phyloP scores from a whole-genome alignment of 163 green algal species.

The Trebouxiophyceae sp. region DNA sequence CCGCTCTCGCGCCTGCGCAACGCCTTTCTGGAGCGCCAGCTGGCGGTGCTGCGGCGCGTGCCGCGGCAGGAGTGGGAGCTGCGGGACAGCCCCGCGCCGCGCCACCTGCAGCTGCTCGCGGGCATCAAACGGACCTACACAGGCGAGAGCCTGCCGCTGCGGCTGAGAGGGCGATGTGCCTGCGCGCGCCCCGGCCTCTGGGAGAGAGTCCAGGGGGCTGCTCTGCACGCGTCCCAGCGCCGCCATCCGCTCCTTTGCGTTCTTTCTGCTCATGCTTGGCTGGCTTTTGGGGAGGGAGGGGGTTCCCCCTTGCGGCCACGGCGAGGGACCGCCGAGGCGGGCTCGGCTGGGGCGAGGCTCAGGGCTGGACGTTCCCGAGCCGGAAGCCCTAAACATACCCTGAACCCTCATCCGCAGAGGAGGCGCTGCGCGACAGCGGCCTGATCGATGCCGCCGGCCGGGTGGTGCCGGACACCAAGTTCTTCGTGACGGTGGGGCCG shows the following conservation, averaged over 20 bases:
- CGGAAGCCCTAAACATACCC: not conserved
- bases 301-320: no score
- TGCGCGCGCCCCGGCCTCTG: not conserved
- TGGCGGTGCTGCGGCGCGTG: not conserved
- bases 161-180: no score
- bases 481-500: conserved; percentile 14
- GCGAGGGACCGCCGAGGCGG: no score
- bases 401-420: conserved; percentile 9
- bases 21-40: not conserved
- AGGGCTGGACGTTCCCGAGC: not conserved
- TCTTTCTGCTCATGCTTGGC: not conserved
- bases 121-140: not conserved
- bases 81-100: not conserved
- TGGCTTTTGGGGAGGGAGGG: not conserved
- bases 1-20: conserved; percentile 11
- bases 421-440: conserved; percentile 2
- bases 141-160: not conserved
- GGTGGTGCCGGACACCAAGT: conserved; percentile 16
- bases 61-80: not conserved
- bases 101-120: not conserved
- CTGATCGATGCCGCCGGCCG: conserved; percentile 9
- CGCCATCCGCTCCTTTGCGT: not conserved
- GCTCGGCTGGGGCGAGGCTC: no score
- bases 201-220: not conserved
- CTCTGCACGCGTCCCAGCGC: not conserved